Evolutionary conservation across 768 basidiomycete genomes (phyloP).

Genomic region (Trametes gibbosa): DNA sequence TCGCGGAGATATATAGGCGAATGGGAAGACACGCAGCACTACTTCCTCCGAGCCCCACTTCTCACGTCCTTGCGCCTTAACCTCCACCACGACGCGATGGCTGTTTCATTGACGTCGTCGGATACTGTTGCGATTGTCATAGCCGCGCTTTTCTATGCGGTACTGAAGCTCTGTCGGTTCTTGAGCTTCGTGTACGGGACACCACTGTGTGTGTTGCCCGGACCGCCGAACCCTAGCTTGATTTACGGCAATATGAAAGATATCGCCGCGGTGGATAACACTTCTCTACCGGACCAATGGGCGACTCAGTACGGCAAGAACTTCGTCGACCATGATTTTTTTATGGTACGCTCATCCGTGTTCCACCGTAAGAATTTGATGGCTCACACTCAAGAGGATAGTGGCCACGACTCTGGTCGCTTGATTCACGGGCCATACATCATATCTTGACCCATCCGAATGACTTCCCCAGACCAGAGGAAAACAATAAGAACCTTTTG

Average conservation of each 20-base stretch:
- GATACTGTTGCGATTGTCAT: background rate
- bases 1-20: background rate
- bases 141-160: background rate
- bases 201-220: conserved; percentile 46
- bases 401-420: conserved; percentile 1
- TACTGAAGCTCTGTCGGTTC: background rate
- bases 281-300: conserved; percentile 39
- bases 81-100: too few species aligned
- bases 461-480: conserved; percentile 54
- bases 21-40: too few species aligned
- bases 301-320: conserved; percentile 45
- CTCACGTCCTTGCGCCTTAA: too few species aligned
- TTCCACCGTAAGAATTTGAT: background rate
- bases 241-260: conserved; percentile 51
- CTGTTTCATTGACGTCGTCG: too few species aligned
- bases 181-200: conserved; percentile 24
- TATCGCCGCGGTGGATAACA: conserved; percentile 42
- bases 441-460: conserved; percentile 57
- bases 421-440: conserved; percentile 59
- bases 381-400: background rate
- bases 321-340: conserved; percentile 40
- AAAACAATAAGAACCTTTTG: conserved; percentile 35
- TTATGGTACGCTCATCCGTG: conserved; percentile 36
- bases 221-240: conserved; percentile 43
- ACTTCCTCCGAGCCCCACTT: too few species aligned